phyloP scores from a whole-genome alignment of 495 filamentous ascomycete genomes.

The Darksidea phi region DNA sequence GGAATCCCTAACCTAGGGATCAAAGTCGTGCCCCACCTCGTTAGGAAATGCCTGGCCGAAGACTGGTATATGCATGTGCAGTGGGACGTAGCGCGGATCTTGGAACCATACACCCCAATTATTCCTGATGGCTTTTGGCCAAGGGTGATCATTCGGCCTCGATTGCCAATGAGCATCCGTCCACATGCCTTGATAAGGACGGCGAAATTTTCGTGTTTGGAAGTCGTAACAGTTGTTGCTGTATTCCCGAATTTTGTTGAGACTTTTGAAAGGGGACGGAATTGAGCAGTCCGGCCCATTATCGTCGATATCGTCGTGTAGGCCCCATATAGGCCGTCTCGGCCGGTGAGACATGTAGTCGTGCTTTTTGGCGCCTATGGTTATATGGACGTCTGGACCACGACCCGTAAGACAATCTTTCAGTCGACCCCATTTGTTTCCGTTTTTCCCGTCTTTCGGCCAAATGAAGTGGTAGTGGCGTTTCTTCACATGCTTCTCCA shows the following conservation, averaged over 20 bases:
- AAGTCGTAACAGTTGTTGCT: slow-evolving; percentile 36
- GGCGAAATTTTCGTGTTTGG: slow-evolving; percentile 8
- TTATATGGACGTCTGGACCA: slow-evolving; percentile 42
- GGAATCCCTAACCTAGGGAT: neutral
- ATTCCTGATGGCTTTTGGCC: neutral
- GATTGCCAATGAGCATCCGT: slow-evolving; percentile 15
- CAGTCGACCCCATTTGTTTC: slow-evolving; percentile 30
- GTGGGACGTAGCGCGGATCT: slow-evolving; percentile 20
- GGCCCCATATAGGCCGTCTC: slow-evolving; percentile 18
- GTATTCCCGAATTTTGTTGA: neutral
- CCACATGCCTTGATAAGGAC: slow-evolving; percentile 4
- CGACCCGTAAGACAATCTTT: slow-evolving; percentile 38
- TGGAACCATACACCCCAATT: neutral
- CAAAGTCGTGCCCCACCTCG: neutral
- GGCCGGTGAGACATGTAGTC: slow-evolving; percentile 26
- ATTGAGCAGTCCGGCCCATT: slow-evolving; percentile 14
- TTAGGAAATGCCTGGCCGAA: neutral
- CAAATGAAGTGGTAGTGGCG: slow-evolving; percentile 39
- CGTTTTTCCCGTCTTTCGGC: slow-evolving; percentile 42
- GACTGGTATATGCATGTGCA: too few relatives aligned
- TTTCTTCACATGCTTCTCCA: neutral
- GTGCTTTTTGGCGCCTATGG: slow-evolving; percentile 34
- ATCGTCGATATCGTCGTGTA: slow-evolving; percentile 22
- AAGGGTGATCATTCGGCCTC: neutral
- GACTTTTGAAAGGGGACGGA: neutral